phyloP scores from a whole-genome alignment of 768 basidiomycete species.

The Sarcodon aspratus region DNA sequence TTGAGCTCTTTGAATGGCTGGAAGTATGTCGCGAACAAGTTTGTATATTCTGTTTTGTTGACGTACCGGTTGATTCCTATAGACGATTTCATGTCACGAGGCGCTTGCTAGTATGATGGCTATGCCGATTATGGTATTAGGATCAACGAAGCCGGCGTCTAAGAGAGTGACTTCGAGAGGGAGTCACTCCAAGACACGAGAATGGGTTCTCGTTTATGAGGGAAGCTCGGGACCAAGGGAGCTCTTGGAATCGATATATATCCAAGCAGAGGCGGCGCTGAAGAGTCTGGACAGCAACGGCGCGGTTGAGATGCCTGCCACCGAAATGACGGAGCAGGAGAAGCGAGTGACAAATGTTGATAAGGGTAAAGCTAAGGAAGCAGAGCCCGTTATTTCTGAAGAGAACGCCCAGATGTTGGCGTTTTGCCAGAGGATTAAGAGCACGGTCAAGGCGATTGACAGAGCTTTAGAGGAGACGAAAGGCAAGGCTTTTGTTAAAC shows the following conservation, averaged over 20 bases:
- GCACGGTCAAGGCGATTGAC: constrained; percentile 79
- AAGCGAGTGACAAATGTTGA: constrained; percentile 68
- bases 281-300: constrained; percentile 72
- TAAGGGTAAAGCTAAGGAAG: constrained; percentile 60
- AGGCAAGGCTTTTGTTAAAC: constrained; percentile 74
- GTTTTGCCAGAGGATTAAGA: constrained; percentile 81
- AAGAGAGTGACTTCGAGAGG: constrained; percentile 38
- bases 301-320: constrained; percentile 25
- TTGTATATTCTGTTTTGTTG: background rate
- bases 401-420: constrained; percentile 68
- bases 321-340: constrained; percentile 78
- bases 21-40: constrained; percentile 39
- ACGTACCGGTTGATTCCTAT: background rate
- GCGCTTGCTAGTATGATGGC: constrained; percentile 92
- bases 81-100: constrained; percentile 93
- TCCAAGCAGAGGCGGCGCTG: constrained; percentile 86
- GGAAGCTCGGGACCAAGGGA: constrained; percentile 87
- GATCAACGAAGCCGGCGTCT: constrained; percentile 51
- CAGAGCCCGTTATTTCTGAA: constrained; percentile 35
- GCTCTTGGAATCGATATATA: constrained; percentile 80
- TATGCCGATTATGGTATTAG: constrained; percentile 89
- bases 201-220: constrained; percentile 81
- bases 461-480: constrained; percentile 82
- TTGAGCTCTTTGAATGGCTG: constrained; percentile 86
- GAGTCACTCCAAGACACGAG: constrained; percentile 45